Evolutionary conservation across 257 asterid species (phyloP).

Genomic region (Solanum paucissectum): DNA sequence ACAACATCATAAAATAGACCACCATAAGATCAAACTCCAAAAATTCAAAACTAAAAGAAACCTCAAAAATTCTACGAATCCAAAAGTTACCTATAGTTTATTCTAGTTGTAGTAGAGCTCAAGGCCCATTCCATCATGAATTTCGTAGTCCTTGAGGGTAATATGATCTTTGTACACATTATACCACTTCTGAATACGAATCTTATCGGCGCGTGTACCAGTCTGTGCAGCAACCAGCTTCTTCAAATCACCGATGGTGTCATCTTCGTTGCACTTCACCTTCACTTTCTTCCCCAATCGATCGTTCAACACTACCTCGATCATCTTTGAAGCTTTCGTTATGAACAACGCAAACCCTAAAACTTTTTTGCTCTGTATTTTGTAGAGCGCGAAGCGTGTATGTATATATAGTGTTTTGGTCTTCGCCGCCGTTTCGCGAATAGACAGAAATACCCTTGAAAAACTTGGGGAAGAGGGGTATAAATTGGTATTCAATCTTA

Average conservation of each 20-base stretch:
- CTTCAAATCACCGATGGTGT: not conserved
- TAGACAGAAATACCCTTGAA: not conserved
- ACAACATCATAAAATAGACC: not conserved
- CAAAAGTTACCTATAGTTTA: not conserved
- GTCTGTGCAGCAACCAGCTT: slow-evolving; percentile 15
- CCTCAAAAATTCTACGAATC: not conserved
- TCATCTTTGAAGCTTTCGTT: not conserved
- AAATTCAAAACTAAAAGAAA: not conserved
- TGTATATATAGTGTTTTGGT: not conserved
- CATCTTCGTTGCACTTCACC: slow-evolving; percentile 10
- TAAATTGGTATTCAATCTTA: not conserved
- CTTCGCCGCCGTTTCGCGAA: not conserved
- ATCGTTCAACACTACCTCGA: slow-evolving; percentile 4
- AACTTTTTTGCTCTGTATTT: not conserved
- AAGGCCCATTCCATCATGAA: slow-evolving; percentile 13
- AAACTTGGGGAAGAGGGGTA: not conserved
- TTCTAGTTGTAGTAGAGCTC: slow-evolving; percentile 8
- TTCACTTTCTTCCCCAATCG: slow-evolving; percentile 6
- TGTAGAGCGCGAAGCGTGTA: not conserved
- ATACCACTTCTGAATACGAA: slow-evolving; percentile 14
- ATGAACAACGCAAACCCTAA: not conserved
- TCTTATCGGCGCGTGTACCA: slow-evolving; percentile 10
- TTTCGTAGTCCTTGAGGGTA: slow-evolving; percentile 6
- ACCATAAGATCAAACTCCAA: not conserved
- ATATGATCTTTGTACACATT: slow-evolving; percentile 10